Percentiles rank a stretch among this genome's conserved stretches.
phyloP scores from a whole-genome alignment of 306 rosid genomes.

The Lathyrus aphaca region DNA sequence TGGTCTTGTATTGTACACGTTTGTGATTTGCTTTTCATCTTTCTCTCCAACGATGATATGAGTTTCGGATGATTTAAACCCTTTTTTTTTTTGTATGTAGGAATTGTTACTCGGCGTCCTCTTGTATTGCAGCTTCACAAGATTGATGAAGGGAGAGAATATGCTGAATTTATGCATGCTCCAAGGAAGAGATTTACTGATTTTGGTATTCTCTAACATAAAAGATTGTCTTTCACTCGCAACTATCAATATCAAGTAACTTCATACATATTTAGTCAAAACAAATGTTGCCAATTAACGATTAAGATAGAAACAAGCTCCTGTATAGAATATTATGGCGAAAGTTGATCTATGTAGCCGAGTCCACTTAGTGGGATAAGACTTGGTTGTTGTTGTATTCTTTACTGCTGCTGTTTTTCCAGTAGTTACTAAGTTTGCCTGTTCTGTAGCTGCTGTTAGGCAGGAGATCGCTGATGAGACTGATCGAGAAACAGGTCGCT shows the following conservation, averaged over 20 bases:
- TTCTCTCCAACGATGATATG: constrained; percentile 1
- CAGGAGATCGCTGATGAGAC: constrained; percentile 97
- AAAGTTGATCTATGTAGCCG: too few species aligned
- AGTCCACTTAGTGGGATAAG: too few species aligned
- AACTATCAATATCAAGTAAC: constrained; percentile 4
- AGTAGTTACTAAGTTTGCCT: constrained; percentile 35
- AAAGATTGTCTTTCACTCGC: neutral
- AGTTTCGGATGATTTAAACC: constrained; percentile 12
- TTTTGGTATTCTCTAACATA: constrained; percentile 56
- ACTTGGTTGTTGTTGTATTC: neutral
- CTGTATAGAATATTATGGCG: too few species aligned
- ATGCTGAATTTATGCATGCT: constrained; percentile 90
- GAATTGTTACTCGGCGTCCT: constrained; percentile 92
- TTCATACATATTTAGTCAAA: neutral
- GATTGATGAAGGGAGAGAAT: constrained; percentile 75
- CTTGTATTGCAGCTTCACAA: constrained; percentile 90
- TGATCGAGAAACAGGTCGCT: constrained; percentile 94
- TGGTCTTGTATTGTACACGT: neutral
- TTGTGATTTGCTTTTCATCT: neutral
- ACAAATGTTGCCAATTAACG: neutral
- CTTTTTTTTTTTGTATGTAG: constrained; percentile 47
- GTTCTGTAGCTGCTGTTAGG: constrained; percentile 84
- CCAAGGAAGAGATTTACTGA: constrained; percentile 78
- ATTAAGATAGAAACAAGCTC: too few species aligned
- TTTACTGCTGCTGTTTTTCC: constrained; percentile 41